Base-by-base conservation (phyloP, 805 yeast species). In the Teunomyces barrocoloradensis region DNA sequence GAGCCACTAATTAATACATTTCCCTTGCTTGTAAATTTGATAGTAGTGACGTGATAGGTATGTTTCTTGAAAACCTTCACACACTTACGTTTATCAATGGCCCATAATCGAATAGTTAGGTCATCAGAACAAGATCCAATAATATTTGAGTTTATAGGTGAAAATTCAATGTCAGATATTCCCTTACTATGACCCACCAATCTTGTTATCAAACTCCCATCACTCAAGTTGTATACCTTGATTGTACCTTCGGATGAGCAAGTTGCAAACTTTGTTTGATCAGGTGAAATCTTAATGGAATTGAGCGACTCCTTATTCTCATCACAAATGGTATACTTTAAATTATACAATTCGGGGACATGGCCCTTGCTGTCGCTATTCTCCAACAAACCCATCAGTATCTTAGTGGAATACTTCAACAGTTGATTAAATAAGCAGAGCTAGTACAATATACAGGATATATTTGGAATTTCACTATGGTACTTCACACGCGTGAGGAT, bases 61-160 rank as follows among this genome's bases (percentile, higher is more conserved):
- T 92, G 99, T 5, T 95, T 91, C 43, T 75, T 71, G 28, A 90
- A 66, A 5, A 78, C 64, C 44, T 74, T 69, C 23, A 81, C 60
- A 47, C 81, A 73, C 50, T 77, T 76, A 4, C 79, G 82, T 42
- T 71, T 71, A 20, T 61, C 55, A 3, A 84, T 63, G 44, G 83
- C 78, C 87, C 95, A 89, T 2, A 94, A 68, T 34, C 90, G 74
- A 6, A 90, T 75, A 0, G 95, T 83, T 51, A 82, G 73, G 64
- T 92, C 99, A 61, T 92, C 97, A 0, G 96, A 85, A 1, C 86
- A 94, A 0, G 96, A 80, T 1, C 96, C 97, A 5, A 92, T 50
- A 43, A 85, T 80, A 44, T 74, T 70, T 10, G 86, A 77, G 61
- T 87, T 84, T 35, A 69, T 61, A 2, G 92, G 91, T 1, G 91